These are phyloP conservation scores for Marasmius fiardii DNA, from an alignment of 1,284 basidiomycete species.

Conservation along the genomic window DNA sequence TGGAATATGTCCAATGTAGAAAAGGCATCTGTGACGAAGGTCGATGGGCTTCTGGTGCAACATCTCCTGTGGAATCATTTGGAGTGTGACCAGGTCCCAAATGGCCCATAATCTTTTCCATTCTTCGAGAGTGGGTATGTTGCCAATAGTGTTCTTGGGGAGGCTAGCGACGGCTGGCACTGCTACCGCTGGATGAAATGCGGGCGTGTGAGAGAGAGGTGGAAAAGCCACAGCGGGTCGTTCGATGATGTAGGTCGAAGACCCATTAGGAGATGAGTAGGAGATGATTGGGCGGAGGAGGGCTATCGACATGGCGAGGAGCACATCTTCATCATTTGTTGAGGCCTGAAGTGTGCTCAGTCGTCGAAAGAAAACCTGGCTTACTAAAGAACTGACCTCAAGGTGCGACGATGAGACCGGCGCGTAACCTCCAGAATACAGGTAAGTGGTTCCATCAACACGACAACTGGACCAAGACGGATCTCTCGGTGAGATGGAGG, in stretches of 20 bases:
- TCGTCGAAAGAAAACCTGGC: neutral
- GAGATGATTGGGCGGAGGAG: slow-evolving; percentile 1
- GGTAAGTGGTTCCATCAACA: neutral
- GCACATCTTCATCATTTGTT: neutral
- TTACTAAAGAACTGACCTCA: neutral
- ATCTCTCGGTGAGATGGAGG: neutral
- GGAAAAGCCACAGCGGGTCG: slow-evolving; percentile 68
- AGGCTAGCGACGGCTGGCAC: neutral
- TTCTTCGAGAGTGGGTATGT: slow-evolving; percentile 67
- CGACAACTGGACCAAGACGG: neutral
- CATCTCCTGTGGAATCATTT: slow-evolving; percentile 83
- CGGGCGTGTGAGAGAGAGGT: slow-evolving; percentile 34
- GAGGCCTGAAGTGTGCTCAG: neutral
- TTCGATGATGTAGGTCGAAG: slow-evolving; percentile 62
- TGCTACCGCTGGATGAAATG: slow-evolving; percentile 25
- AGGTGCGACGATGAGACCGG: neutral
- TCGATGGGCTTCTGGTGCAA: slow-evolving; percentile 92
- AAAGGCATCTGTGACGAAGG: slow-evolving; percentile 84
- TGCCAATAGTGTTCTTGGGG: slow-evolving; percentile 25
- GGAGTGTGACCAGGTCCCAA: slow-evolving; percentile 86
- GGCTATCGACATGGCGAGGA: slow-evolving; percentile 3
- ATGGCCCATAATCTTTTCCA: slow-evolving; percentile 81
- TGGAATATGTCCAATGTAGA: slow-evolving; percentile 92
- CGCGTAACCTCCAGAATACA: neutral
- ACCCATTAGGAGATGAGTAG: neutral